Percentiles rank a stretch among this genome's conserved stretches.
phyloP scores from a whole-genome alignment of 2,329 filamentous ascomycete genomes.

The Trichoderma koningiopsis region DNA sequence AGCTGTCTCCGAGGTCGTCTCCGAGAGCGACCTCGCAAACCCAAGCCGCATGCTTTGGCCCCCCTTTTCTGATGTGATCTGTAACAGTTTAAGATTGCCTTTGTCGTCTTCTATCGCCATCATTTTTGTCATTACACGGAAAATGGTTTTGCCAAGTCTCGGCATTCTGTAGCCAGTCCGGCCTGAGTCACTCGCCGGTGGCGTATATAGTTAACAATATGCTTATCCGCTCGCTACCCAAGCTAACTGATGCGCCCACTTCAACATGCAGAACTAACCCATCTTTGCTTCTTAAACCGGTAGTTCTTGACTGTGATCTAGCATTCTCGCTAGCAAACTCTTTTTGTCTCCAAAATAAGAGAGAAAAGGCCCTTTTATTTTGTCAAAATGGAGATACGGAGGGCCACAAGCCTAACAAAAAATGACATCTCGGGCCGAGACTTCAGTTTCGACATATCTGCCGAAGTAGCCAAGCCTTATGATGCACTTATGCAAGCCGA shows the following conservation, averaged over 20 bases:
- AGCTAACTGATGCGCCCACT: neutral
- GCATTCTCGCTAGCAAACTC: neutral
- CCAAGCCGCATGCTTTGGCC: neutral
- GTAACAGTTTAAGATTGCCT: neutral
- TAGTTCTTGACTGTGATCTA: neutral
- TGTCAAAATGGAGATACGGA: slow-evolving; percentile 15
- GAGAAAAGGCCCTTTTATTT: neutral
- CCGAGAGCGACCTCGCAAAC: neutral
- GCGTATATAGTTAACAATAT: slow-evolving; percentile 6
- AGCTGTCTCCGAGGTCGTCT: neutral
- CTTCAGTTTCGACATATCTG: slow-evolving; percentile 27
- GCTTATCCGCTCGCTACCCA: slow-evolving; percentile 1
- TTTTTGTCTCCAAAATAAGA: neutral
- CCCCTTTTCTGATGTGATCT: neutral
- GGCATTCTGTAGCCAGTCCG: neutral
- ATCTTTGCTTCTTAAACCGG: neutral
- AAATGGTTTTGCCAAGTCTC: neutral
- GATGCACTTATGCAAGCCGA: slow-evolving; percentile 21
- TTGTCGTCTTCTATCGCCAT: neutral
- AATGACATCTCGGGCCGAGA: slow-evolving; percentile 26
- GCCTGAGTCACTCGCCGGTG: slow-evolving; percentile 5
- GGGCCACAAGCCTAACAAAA: slow-evolving; percentile 17
- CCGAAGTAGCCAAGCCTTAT: slow-evolving; percentile 26
- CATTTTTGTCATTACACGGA: neutral
- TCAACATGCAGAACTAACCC: neutral